Conservation (phyloP, 169 alveolate genomes). For the Perkinsus marinus region DNA sequence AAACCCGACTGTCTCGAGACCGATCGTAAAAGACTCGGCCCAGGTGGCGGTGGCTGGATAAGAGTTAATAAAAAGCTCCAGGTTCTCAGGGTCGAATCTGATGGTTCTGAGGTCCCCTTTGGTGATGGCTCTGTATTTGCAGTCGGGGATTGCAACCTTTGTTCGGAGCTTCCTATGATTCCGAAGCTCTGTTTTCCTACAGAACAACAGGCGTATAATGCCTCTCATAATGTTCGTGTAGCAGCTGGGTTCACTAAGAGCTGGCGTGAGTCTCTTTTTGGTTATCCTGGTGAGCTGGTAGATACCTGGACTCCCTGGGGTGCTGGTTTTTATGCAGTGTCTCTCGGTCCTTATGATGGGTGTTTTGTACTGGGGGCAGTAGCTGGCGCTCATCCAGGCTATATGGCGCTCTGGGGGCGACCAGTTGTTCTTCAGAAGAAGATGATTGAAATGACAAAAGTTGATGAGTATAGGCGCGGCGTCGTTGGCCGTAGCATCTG, state of each 20-base stretch:
- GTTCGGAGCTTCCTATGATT: conserved; percentile 5
- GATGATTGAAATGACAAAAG: conserved; percentile 27
- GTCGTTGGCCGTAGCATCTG: conserved; percentile 17
- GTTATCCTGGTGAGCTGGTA: background rate
- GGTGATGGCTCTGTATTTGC: background rate
- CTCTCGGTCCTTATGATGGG: conserved; percentile 26
- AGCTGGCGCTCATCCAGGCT: conserved; percentile 11
- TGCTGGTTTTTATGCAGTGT: conserved; percentile 29
- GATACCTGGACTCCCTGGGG: conserved; percentile 35
- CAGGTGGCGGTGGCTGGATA: conserved; percentile 35
- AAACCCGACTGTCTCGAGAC: background rate
- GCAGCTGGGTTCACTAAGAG: background rate
- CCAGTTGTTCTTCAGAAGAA: conserved; percentile 29
- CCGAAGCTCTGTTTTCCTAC: conserved; percentile 16
- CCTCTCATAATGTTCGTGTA: background rate
- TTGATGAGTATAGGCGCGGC: conserved; percentile 17
- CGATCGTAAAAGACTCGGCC: conserved; percentile 6
- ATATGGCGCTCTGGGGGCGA: conserved; percentile 23
- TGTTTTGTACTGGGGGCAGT: conserved; percentile 16
- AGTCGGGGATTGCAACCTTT: conserved; percentile 30
- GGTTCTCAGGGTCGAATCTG: conserved; percentile 4
- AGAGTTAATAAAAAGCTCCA: conserved; percentile 20
- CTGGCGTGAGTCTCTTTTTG: background rate
- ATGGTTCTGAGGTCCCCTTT: conserved; percentile 15
- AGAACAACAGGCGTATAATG: conserved; percentile 19